Conservation (phyloP, 257 asterid genomes). For the Solanum etuberosum region DNA sequence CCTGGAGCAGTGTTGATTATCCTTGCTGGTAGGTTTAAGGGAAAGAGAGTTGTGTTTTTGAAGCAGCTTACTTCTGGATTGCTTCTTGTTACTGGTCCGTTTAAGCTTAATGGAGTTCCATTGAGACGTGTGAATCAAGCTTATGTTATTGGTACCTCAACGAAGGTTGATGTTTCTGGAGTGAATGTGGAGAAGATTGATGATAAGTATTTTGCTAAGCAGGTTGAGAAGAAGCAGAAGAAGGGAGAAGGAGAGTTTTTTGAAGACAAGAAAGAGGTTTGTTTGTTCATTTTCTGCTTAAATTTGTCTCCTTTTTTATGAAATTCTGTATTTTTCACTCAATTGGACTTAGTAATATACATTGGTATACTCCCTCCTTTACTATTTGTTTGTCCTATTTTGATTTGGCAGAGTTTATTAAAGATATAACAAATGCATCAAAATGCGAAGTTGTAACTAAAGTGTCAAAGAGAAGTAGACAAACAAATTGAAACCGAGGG, state of each 20-base stretch:
- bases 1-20: slow-evolving; percentile 5
- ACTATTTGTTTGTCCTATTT: background rate
- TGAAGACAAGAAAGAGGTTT: slow-evolving; percentile 4
- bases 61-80: slow-evolving; percentile 1
- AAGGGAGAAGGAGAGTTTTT: slow-evolving; percentile 11
- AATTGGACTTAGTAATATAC: background rate
- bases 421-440: no score
- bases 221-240: slow-evolving; percentile 4
- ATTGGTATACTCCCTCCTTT: background rate
- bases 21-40: slow-evolving; percentile 6
- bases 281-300: background rate
- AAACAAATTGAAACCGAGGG: background rate
- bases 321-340: background rate
- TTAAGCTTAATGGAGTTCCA: slow-evolving; percentile 7
- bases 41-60: slow-evolving; percentile 5
- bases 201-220: slow-evolving; percentile 9
- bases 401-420: background rate
- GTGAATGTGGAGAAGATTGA: slow-evolving; percentile 8
- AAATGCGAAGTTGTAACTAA: background rate
- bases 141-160: slow-evolving; percentile 7
- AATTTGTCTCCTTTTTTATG: background rate
- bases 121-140: slow-evolving; percentile 7
- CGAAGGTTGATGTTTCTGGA: slow-evolving; percentile 2
- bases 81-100: background rate
- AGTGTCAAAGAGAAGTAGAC: background rate